Conservation (phyloP, 306 rosid species). For the Begonia peltatifolia region DNA sequence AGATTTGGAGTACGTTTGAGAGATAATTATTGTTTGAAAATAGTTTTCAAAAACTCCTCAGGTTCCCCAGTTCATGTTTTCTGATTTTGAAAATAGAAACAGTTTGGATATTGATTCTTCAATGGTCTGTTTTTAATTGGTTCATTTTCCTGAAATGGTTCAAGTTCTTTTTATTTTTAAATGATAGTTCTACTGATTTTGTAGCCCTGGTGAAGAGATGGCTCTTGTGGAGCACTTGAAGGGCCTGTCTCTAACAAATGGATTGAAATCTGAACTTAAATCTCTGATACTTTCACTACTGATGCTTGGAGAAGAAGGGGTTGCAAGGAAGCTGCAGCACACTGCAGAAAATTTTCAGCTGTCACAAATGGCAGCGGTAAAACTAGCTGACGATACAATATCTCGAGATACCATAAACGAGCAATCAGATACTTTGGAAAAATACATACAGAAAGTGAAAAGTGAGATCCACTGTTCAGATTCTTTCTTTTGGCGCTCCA, state of each 20-base stretch:
- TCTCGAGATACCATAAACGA: conserved; percentile 51
- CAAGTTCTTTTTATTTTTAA: not conserved
- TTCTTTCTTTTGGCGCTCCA: conserved; percentile 57
- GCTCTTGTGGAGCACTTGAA: conserved; percentile 85
- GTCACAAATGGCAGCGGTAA: conserved; percentile 71
- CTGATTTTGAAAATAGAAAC: too few species aligned
- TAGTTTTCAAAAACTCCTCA: too few species aligned
- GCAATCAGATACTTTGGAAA: conserved; percentile 55
- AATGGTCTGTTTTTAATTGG: too few species aligned
- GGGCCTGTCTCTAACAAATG: conserved; percentile 61
- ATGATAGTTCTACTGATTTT: conserved; percentile 15
- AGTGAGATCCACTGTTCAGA: conserved; percentile 48
- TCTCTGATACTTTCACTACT: conserved; percentile 57
- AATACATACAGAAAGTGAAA: conserved; percentile 35
- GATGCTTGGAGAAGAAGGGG: conserved; percentile 75
- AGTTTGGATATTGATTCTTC: too few species aligned
- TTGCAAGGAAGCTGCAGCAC: conserved; percentile 68
- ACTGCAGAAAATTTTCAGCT: conserved; percentile 68
- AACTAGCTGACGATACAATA: conserved; percentile 66
- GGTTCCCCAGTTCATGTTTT: too few species aligned
- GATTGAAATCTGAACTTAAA: conserved; percentile 56
- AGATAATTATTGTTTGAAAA: too few species aligned
- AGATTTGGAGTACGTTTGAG: not conserved
- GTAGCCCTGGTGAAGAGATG: conserved; percentile 81
- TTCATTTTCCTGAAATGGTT: not conserved